Percentiles rank a stretch among this genome's conserved stretches.
Evolutionary conservation across 2,329 filamentous ascomycete species (phyloP).

Genomic region (Exophiala spinifera): DNA sequence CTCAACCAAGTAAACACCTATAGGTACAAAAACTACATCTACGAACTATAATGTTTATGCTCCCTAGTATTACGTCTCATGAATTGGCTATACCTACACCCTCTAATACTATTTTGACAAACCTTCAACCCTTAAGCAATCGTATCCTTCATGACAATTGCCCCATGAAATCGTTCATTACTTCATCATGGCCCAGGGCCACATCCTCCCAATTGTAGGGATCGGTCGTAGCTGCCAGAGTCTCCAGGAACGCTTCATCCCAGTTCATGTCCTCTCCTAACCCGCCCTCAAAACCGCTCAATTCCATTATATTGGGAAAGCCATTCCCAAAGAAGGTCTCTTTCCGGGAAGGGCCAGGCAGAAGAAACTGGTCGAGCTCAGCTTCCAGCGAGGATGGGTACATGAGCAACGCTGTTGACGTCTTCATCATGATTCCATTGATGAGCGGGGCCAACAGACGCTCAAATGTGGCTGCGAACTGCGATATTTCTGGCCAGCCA

Average conservation of each 20-base stretch:
- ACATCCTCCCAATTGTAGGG: neutral
- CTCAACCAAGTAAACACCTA: too few relatives aligned
- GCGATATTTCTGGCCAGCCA: slow-evolving; percentile 30
- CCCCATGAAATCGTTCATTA: too few relatives aligned
- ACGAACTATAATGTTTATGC: too few relatives aligned
- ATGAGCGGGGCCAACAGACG: slow-evolving; percentile 29
- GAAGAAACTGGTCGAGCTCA: slow-evolving; percentile 14
- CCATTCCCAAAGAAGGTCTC: slow-evolving; percentile 2
- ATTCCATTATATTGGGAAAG: neutral
- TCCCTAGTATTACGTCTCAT: too few relatives aligned
- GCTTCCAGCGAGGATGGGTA: slow-evolving; percentile 14
- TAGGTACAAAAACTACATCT: too few relatives aligned
- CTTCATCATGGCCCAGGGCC: too few relatives aligned
- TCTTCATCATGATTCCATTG: slow-evolving; percentile 25
- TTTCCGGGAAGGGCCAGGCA: slow-evolving; percentile 4
- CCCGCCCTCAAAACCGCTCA: neutral
- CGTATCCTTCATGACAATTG: too few relatives aligned
- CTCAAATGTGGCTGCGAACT: slow-evolving; percentile 24
- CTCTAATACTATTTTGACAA: too few relatives aligned
- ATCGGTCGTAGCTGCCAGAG: slow-evolving; percentile 1
- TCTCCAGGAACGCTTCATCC: slow-evolving; percentile 5
- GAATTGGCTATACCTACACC: too few relatives aligned
- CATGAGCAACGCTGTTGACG: neutral
- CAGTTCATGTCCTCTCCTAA: slow-evolving; percentile 1
- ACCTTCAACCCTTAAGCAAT: too few relatives aligned